Base-by-base conservation (phyloP, 139 green algal species). In the Chlamydomonas applanata region DNA sequence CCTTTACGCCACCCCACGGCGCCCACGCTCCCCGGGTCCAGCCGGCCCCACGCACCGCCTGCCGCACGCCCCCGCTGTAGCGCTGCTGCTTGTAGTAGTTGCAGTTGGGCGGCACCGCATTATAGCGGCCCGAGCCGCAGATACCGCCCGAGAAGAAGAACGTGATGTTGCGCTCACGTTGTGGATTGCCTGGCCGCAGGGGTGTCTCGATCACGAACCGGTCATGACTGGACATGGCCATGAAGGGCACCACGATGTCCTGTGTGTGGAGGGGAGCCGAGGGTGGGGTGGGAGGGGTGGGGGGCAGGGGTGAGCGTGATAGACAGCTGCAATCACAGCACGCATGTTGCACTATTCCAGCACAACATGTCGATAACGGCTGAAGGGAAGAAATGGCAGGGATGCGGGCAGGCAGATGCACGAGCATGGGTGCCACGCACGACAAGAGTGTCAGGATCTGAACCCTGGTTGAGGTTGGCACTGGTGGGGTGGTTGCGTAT, bases 211-310 rank as follows among this genome's bases (percentile, higher is more conserved):
- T 82, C 9, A 85, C 52, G 59, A 82, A 85, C 22, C 80, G 75
- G 60, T 85, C 80, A 33, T 85, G 80, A 40, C 72, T 80, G 49
- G 75, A 85, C 80, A 85, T 85, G 53, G 80, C 80, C 80, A 85
- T 85, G 72, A 85, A 82, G 45, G 80, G 80, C 0, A 85, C 75
- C 14, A 82, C 80, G 19, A 85, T 85, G 67, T 85, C 80, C 80
- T 85, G 59, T 49, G 40, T 19, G 11, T 11, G 11, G 40, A 49
- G 7, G 11, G 7, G 40, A 49, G 2, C 11, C 2, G 13, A 1
- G 40, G 14, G 22, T 3, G 24, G 40, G 7, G 40, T 59, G 2
- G 24, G 4, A 30, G 5, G 40, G 14, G 22, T 3, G 24, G 40
- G 7, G 40, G 40, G 40, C 11, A 4, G 29, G 16, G 33, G 46